These are phyloP conservation scores for Porcisia deanei DNA, from an alignment of 208 protist genomes.

Conservation along the genomic window DNA sequence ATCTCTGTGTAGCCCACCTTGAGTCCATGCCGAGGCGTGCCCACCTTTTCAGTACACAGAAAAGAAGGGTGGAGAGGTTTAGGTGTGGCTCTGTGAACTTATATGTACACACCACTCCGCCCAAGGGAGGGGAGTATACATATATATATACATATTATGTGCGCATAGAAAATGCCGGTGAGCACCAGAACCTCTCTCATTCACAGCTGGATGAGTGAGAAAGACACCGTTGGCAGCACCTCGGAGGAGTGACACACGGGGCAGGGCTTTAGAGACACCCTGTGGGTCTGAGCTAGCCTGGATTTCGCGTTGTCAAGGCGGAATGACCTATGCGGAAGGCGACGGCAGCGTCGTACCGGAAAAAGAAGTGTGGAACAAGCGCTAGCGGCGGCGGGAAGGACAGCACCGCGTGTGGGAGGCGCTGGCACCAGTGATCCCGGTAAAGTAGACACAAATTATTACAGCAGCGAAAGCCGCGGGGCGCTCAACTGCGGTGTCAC, in stretches of 20 bases:
- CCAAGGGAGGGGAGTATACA: not conserved
- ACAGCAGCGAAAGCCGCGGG: not conserved
- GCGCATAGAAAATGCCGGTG: not conserved
- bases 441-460: not conserved
- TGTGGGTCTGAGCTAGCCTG: no score
- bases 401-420: not conserved
- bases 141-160: not conserved
- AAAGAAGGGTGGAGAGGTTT: no score
- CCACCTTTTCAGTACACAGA: no score
- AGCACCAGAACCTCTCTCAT: no score
- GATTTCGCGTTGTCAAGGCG: not conserved
- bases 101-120: no score
- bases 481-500: not conserved
- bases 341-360: not conserved
- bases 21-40: no score
- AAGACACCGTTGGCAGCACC: not conserved
- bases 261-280: not conserved
- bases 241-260: not conserved
- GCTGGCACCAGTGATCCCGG: constrained; percentile 11
- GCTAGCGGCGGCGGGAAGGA: constrained; percentile 3
- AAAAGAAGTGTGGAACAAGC: not conserved
- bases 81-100: no score
- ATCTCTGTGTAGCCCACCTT: not conserved
- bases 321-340: not conserved
- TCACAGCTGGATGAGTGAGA: not conserved